phyloP scores from a whole-genome alignment of 2,329 filamentous ascomycete species.

The Anthostomella pinea region DNA sequence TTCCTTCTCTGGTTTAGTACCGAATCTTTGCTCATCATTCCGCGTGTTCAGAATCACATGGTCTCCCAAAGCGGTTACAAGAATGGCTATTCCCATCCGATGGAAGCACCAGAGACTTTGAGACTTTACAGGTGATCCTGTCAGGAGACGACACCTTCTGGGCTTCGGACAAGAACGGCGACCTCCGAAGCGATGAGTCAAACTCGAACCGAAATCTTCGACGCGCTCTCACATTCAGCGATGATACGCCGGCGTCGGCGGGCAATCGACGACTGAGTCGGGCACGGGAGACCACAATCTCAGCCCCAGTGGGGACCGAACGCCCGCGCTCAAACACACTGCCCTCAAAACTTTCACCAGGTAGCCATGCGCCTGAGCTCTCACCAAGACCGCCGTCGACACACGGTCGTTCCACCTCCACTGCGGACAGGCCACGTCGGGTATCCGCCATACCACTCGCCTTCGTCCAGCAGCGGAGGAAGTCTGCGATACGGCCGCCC shows the following conservation, averaged over 20 bases:
- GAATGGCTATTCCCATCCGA: constrained; percentile 30
- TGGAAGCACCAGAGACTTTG: constrained; percentile 29
- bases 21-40: background rate
- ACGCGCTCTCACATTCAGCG: constrained; percentile 22
- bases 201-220: constrained; percentile 19
- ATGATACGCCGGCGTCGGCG: constrained; percentile 8
- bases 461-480: background rate
- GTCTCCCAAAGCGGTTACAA: constrained; percentile 23
- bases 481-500: background rate
- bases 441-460: constrained; percentile 16
- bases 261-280: constrained; percentile 13
- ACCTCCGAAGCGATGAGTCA: constrained; percentile 23
- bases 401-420: constrained; percentile 17
- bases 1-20: background rate
- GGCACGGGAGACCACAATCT: constrained; percentile 8
- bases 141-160: constrained; percentile 28
- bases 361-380: constrained; percentile 6
- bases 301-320: constrained; percentile 11
- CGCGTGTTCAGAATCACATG: constrained; percentile 23
- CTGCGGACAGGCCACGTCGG: constrained; percentile 15
- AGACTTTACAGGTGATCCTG: constrained; percentile 30
- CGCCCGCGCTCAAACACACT: constrained; percentile 24
- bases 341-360: constrained; percentile 16
- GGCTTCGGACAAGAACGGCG: constrained; percentile 28
- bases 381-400: constrained; percentile 6